Evolutionary conservation across 2,329 filamentous ascomycete species (phyloP), one percentile per base, ranked within the genome.

Genomic region (Xylariaceae sp.): DNA sequence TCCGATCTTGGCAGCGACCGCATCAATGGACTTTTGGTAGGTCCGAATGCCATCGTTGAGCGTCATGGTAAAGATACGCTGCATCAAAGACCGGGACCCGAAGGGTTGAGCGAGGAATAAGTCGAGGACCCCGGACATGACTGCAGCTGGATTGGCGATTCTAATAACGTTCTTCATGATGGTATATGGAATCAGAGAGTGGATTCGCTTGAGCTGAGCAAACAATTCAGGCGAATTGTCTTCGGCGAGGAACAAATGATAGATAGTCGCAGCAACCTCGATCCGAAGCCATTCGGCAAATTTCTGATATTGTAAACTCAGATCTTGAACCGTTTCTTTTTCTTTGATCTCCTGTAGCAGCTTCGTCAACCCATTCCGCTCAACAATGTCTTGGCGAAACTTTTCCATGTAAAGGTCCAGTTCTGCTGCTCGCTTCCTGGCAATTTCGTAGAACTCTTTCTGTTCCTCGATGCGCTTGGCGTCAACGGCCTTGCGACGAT

Each of bases 211-310:
- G 5, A 89, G 86, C 71, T 99, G 94, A 0, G 91, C 90, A 69
- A 97, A 97, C 31, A 99, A 73, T 66, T 99, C 94, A 1, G 94
- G 92, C 0, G 93, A 97, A 70, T 99, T 99, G 73, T 99, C 94
- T 69, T 99, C 94, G 6, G 94, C 94, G 42, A 99, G 80, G 78
- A 99, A 99, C 33, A 99, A 78, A 69, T 99, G 94, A 67, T 99
- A 99, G 53, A 97, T 84, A 18, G 94, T 97, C 39, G 94, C 94
- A 19, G 94, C 94, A 45, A 99, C 87, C 73, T 99, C 94, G 65
- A 99, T 99, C 38, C 94, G 87, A 46, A 97, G 76, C 94, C 94
- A 99, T 70, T 99, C 94, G 16, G 93, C 93, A 67, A 99, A 97
- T 69, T 97, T 99, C 66, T 94, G 89, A 70, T 97, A 97, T 69